phyloP scores from a whole-genome alignment of 768 basidiomycete species.

The Mrakia gelida region DNA sequence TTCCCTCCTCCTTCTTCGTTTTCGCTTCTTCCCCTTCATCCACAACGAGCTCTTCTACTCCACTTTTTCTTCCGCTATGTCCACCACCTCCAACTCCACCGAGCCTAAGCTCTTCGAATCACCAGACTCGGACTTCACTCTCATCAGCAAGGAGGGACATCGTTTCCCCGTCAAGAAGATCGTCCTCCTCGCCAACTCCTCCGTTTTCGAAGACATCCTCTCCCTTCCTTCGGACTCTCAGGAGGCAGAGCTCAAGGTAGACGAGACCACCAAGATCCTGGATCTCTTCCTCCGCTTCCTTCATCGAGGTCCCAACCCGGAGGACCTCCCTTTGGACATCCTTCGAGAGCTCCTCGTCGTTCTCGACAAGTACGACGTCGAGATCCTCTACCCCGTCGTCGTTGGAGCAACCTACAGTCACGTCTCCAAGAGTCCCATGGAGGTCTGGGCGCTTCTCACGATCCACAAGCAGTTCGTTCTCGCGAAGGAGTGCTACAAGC shows the following conservation, averaged over 20 bases:
- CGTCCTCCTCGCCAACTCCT: background rate
- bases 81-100: background rate
- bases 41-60: no score
- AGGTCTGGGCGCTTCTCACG: background rate
- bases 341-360: background rate
- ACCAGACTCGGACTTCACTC: background rate
- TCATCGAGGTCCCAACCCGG: background rate
- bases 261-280: background rate
- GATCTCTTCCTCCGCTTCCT: background rate
- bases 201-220: background rate
- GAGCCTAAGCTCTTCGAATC: background rate
- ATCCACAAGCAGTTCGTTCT: background rate
- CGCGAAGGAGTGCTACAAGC: no score
- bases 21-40: no score
- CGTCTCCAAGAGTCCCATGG: background rate
- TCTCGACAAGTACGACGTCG: background rate
- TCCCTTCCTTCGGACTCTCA: background rate
- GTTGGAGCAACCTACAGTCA: background rate
- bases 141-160: background rate
- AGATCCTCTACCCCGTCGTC: background rate
- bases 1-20: no score
- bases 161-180: background rate
- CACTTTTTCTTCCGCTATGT: no score
- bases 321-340: background rate
- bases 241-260: background rate